A percentile compares a stretch with the other conserved stretches of the same genome.
These are phyloP conservation scores for Phialophora chinensis DNA, from an alignment of 2,329 filamentous ascomycete genomes.

Conservation along the genomic window DNA sequence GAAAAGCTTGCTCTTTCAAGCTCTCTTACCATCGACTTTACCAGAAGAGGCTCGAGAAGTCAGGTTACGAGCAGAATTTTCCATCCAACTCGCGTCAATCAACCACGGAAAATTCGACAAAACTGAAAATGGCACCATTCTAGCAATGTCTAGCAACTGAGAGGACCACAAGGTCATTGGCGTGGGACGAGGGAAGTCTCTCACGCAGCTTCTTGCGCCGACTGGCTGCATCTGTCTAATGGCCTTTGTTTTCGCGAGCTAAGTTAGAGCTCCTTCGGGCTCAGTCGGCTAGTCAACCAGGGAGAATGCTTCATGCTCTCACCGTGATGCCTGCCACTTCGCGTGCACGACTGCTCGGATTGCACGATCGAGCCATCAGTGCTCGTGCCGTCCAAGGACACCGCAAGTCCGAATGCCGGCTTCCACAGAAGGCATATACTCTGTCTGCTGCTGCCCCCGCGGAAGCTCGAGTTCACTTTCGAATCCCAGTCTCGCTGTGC, in stretches of 20 bases:
- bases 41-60: constrained; percentile 10
- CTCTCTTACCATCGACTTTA: background rate
- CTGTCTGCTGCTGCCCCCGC: background rate
- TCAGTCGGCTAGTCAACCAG: background rate
- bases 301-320: background rate
- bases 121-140: background rate
- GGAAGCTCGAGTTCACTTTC: background rate
- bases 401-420: background rate
- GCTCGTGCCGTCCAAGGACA: background rate
- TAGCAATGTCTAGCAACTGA: background rate
- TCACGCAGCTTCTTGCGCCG: background rate
- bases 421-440: background rate
- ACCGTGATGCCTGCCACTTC: background rate
- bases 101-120: background rate
- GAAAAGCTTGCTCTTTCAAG: constrained; percentile 14
- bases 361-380: background rate
- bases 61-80: background rate
- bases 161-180: background rate
- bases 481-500: background rate
- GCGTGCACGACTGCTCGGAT: background rate
- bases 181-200: background rate
- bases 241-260: background rate
- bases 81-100: constrained; percentile 6
- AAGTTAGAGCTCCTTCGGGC: background rate
- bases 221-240: background rate